Percentiles rank a stretch among this genome's conserved stretches.
These are phyloP conservation scores for Telopea speciosissima DNA, from an alignment of 177 flowering plant genomes.

Conservation along the genomic window DNA sequence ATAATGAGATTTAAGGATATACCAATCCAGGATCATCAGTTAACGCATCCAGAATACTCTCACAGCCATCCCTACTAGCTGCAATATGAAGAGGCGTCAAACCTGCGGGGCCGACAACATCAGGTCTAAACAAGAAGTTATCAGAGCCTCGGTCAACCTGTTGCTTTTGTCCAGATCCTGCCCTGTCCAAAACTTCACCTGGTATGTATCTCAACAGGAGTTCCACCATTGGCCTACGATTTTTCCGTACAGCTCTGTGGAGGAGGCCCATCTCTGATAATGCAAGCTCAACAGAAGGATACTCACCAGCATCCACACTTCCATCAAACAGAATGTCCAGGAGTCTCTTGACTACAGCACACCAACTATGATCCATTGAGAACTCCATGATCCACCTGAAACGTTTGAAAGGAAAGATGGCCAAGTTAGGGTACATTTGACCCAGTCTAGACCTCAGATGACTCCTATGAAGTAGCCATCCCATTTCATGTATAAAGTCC, in stretches of 20 bases:
- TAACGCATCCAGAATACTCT: slow-evolving; percentile 72
- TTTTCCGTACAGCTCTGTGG: slow-evolving; percentile 86
- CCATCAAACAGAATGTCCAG: slow-evolving; percentile 57
- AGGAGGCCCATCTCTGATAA: slow-evolving; percentile 65
- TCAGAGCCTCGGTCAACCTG: slow-evolving; percentile 12
- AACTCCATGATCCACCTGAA: slow-evolving; percentile 79
- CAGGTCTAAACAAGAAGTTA: slow-evolving; percentile 63
- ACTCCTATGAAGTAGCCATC: slow-evolving; percentile 88
- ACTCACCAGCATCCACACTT: slow-evolving; percentile 45
- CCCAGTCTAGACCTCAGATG: slow-evolving; percentile 40
- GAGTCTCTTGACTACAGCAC: slow-evolving; percentile 85
- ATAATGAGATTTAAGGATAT: slow-evolving; percentile 9
- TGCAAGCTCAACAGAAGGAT: slow-evolving; percentile 35
- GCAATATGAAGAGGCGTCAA: slow-evolving; percentile 96
- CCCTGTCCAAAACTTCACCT: slow-evolving; percentile 19
- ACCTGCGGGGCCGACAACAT: slow-evolving; percentile 63
- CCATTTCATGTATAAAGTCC: slow-evolving; percentile 86
- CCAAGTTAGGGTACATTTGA: slow-evolving; percentile 27
- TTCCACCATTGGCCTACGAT: slow-evolving; percentile 65
- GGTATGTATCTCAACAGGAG: slow-evolving; percentile 57
- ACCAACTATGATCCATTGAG: slow-evolving; percentile 87
- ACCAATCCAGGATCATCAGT: slow-evolving; percentile 87
- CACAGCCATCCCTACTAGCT: slow-evolving; percentile 67
- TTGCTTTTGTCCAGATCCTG: slow-evolving; percentile 19
- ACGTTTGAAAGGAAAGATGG: slow-evolving; percentile 50